Evolutionary conservation across 495 filamentous ascomycete genomes (phyloP).

Genomic region (Amorphotheca resinae): DNA sequence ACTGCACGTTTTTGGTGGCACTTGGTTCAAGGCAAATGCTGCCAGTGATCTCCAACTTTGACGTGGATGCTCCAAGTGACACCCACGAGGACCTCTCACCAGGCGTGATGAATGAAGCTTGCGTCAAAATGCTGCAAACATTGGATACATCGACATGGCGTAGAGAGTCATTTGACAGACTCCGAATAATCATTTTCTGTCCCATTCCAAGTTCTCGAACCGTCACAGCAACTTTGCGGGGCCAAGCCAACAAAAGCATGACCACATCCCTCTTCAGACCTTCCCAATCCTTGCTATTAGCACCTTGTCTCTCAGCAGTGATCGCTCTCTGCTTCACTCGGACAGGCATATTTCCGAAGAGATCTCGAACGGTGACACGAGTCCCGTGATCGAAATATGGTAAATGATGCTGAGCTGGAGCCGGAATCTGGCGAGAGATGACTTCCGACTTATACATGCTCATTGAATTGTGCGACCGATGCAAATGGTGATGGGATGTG

Average conservation of each 20-base stretch:
- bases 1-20: conserved; percentile 62
- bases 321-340: conserved; percentile 72
- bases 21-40: conserved; percentile 58
- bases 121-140: conserved; percentile 46
- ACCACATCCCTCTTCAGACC: conserved; percentile 45
- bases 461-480: conserved; percentile 55
- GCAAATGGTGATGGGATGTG: conserved; percentile 55
- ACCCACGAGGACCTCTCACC: conserved; percentile 48
- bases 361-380: conserved; percentile 63
- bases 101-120: conserved; percentile 47
- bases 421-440: conserved; percentile 54
- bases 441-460: conserved; percentile 58
- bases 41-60: conserved; percentile 46
- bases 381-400: conserved; percentile 55
- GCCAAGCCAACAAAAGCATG: conserved; percentile 56
- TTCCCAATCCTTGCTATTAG: conserved; percentile 47
- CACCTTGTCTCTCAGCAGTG: conserved; percentile 27
- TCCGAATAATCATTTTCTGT: conserved; percentile 9
- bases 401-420: conserved; percentile 47
- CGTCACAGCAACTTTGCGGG: conserved; percentile 29
- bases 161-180: background rate
- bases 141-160: conserved; percentile 10
- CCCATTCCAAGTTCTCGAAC: conserved; percentile 27
- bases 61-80: conserved; percentile 48
- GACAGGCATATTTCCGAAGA: conserved; percentile 94